Conservation (phyloP, 139 green algal species). For the Astrephomene gubernaculifera region DNA sequence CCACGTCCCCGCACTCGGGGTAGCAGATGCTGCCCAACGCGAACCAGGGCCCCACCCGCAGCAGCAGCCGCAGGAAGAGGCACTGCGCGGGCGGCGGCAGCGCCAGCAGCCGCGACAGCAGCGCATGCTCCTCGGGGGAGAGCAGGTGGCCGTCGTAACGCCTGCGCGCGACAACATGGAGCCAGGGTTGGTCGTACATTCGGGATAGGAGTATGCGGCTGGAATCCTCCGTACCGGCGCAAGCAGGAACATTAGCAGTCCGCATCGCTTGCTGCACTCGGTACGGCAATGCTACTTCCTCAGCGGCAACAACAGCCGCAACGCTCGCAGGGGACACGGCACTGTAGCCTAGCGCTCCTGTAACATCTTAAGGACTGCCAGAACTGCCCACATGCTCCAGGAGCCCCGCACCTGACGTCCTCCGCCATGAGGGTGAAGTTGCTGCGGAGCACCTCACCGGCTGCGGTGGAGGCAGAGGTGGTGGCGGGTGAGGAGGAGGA, state of each 20-base stretch:
- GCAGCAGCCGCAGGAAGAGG: constrained; percentile 48
- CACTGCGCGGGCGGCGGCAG: background rate
- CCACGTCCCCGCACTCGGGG: constrained; percentile 27
- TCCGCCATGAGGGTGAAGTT: constrained; percentile 5
- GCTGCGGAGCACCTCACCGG: constrained; percentile 18
- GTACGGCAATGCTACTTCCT: too few relatives aligned
- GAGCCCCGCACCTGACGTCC: constrained; percentile 26
- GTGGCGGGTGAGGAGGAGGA: background rate
- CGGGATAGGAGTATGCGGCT: too few relatives aligned
- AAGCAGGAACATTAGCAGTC: too few relatives aligned
- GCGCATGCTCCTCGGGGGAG: background rate
- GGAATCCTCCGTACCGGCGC: too few relatives aligned
- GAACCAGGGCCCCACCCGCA: constrained; percentile 47
- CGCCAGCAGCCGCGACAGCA: background rate
- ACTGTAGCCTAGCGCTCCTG: too few relatives aligned
- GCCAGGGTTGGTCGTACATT: too few relatives aligned
- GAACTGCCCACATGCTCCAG: too few relatives aligned
- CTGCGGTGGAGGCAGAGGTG: background rate
- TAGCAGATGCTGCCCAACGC: constrained; percentile 7
- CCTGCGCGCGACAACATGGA: too few relatives aligned
- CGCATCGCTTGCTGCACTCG: too few relatives aligned
- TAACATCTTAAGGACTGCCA: too few relatives aligned
- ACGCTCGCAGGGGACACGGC: too few relatives aligned
- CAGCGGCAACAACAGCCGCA: too few relatives aligned
- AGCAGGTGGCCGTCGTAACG: constrained; percentile 43